These are phyloP conservation scores for Chaetomium fimeti DNA, from an alignment of 495 filamentous ascomycete species.

Conservation along the genomic window DNA sequence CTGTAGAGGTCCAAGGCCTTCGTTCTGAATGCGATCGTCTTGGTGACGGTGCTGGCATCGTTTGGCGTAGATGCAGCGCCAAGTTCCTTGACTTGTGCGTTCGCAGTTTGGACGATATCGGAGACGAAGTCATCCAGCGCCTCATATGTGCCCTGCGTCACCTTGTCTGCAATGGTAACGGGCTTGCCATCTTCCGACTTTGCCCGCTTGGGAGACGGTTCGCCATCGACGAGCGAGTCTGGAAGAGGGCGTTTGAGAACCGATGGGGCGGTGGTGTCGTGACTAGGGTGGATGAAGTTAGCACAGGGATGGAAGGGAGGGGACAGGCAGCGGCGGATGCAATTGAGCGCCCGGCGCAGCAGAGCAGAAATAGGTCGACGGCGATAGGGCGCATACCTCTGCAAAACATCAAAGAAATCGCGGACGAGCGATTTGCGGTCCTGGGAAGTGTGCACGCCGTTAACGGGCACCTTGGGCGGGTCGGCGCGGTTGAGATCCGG, in stretches of 20 bases:
- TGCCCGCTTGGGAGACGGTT: constrained; percentile 48
- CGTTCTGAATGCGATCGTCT: constrained; percentile 43
- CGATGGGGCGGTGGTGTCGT: constrained; percentile 41
- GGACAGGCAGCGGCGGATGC: background rate
- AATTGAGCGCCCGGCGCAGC: constrained; percentile 7
- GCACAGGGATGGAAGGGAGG: background rate
- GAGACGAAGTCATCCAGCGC: constrained; percentile 46
- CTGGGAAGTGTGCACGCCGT: constrained; percentile 26
- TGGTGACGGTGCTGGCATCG: constrained; percentile 38
- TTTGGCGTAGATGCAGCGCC: constrained; percentile 28
- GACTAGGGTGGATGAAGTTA: constrained; percentile 34
- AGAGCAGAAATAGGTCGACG: constrained; percentile 3
- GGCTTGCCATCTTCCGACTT: constrained; percentile 42
- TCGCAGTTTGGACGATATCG: constrained; percentile 44
- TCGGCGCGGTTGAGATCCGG: constrained; percentile 30
- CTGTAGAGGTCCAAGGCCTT: constrained; percentile 43
- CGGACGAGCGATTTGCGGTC: constrained; percentile 37
- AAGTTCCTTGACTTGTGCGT: constrained; percentile 44
- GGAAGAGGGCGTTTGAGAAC: constrained; percentile 49
- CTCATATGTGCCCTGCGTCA: constrained; percentile 43
- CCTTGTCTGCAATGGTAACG: constrained; percentile 48
- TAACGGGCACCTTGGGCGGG: constrained; percentile 32
- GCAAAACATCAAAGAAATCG: constrained; percentile 46
- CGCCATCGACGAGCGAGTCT: constrained; percentile 35
- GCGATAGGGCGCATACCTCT: constrained; percentile 41